Evolutionary conservation across 164 flowering plant species (phyloP), one percentile per base, ranked within the genome.

Genomic region (Taxillus chinensis): DNA sequence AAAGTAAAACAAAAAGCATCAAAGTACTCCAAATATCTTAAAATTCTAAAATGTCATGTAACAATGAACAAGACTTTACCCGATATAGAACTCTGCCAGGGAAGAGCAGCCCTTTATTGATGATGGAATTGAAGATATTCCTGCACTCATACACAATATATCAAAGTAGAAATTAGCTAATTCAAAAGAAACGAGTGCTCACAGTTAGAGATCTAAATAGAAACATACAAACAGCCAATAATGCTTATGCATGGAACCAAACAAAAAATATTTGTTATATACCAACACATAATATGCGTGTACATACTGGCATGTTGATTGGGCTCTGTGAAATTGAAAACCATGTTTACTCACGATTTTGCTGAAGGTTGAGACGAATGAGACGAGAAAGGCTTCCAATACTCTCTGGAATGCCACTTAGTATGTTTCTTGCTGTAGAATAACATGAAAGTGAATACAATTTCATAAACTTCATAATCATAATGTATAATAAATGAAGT

Each of bases 331-430:
- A 8, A 48, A 8, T 8, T 48, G 57, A 7, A 66, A 49, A 51
- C 7, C 38, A 46, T n/a, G 52, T 59, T 57, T 41, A 86, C 99
- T 83, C 77, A 93, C 99, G 80, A 70, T 95, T 95, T 63, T 86
- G 99, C 65, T 84, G 92, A 54, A 95, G 78, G 68, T 95, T 91
- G 39, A 95, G 85, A 54, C 97, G 88, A 70, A 95, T 76, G 58
- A 95, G 84, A 63, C 83, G 86, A 59, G 91, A 78, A 61, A 95
- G 97, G 64, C 72, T 70, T 70, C 96, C 96, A 68, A 90, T 80
- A 67, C 65, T 90, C 62, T 86, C 87, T 45, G 97, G 99, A n/a
- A 95, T 70, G 64, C 73, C 66, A 60, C 43, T 78, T 64, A 95
- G 79, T 60, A 79, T 60, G 74, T 95, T 95, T 72, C 78, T 95